Evolutionary conservation across 805 yeast species (phyloP).

Genomic region (Lachancea kluyveri): DNA sequence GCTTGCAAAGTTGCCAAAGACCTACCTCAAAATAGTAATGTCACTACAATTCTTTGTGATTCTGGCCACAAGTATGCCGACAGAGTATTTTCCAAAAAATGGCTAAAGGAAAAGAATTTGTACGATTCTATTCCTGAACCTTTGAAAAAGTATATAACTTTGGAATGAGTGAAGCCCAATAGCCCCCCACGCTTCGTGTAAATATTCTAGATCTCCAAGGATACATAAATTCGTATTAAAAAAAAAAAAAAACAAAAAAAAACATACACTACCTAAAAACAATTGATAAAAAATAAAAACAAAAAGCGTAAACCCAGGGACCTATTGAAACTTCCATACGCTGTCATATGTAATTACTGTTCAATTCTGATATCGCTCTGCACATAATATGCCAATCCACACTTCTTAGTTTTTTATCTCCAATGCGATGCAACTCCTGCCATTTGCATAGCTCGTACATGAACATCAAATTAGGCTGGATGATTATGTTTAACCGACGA

Average conservation of each 20-base stretch:
- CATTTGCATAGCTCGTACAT: constrained; percentile 80
- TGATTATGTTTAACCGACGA: constrained; percentile 81
- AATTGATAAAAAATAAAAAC: background rate
- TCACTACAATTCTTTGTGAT: constrained; percentile 86
- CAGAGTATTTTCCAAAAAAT: constrained; percentile 65
- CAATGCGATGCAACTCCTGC: constrained; percentile 29
- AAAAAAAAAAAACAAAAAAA: no score
- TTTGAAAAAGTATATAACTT: constrained; percentile 59
- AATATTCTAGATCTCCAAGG: no score
- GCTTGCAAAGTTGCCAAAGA: constrained; percentile 70
- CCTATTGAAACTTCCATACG: constrained; percentile 1
- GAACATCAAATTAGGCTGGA: constrained; percentile 87
- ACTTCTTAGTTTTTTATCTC: constrained; percentile 39
- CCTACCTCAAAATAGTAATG: constrained; percentile 72
- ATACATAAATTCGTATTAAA: no score
- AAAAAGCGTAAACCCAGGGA: no score
- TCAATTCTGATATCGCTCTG: constrained; percentile 72
- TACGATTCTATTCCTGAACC: constrained; percentile 62
- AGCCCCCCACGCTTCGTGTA: no score
- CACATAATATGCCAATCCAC: constrained; percentile 88
- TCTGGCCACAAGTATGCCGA: constrained; percentile 87
- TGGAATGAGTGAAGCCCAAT: no score
- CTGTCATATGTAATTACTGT: constrained; percentile 50
- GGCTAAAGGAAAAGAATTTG: constrained; percentile 69
- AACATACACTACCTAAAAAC: no score